Conservation (phyloP, 805 yeast genomes). For the Myxozyma lipomycoides region DNA sequence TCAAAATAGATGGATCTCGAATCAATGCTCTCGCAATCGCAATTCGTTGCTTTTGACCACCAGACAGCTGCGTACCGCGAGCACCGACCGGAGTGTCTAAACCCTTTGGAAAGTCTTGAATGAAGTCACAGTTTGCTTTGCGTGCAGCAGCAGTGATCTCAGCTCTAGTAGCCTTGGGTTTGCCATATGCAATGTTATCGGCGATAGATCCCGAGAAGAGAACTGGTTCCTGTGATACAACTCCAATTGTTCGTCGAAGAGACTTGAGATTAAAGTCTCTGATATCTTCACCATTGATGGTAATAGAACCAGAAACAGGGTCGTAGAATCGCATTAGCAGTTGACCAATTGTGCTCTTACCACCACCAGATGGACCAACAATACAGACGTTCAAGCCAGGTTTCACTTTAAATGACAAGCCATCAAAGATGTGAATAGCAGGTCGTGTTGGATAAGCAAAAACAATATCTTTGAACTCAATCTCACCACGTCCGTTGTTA, state of each 20-base stretch:
- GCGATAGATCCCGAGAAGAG: constrained; percentile 79
- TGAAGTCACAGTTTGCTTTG: constrained; percentile 73
- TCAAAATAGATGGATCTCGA: constrained; percentile 70
- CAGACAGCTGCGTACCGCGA: constrained; percentile 82
- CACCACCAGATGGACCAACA: constrained; percentile 97
- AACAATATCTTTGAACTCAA: constrained; percentile 57
- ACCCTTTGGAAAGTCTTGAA: constrained; percentile 73
- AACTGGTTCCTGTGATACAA: constrained; percentile 90
- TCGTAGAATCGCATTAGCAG: constrained; percentile 80
- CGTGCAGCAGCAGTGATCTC: constrained; percentile 59
- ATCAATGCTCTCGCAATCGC: constrained; percentile 86
- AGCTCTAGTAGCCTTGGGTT: constrained; percentile 53
- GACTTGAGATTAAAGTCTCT: constrained; percentile 63
- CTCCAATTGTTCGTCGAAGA: constrained; percentile 66
- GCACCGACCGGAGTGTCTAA: constrained; percentile 81
- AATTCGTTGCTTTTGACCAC: constrained; percentile 92
- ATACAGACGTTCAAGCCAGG: constrained; percentile 89
- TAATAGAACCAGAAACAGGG: constrained; percentile 59
- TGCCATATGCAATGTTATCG: constrained; percentile 79
- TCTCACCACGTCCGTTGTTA: constrained; percentile 32
- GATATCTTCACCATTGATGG: constrained; percentile 62
- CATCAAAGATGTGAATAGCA: constrained; percentile 59
- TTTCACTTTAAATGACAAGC: constrained; percentile 55
- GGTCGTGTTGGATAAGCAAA: constrained; percentile 85
- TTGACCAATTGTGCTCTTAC: constrained; percentile 77